Conservation (phyloP, 2,329 filamentous ascomycete species). For the Colletotrichum eleusines region DNA sequence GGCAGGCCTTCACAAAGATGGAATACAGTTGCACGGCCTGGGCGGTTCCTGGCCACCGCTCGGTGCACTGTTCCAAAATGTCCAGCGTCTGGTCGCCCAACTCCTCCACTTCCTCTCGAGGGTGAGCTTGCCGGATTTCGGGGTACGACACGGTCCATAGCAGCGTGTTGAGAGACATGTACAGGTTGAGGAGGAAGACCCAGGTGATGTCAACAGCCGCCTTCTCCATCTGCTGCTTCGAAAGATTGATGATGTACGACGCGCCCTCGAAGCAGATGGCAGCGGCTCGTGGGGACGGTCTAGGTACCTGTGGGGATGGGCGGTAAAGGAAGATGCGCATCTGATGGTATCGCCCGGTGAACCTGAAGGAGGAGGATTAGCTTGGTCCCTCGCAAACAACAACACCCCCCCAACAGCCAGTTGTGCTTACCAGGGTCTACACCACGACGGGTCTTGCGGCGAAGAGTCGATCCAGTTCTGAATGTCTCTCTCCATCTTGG, state of each 20-base stretch:
- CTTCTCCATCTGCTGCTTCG: constrained; percentile 82
- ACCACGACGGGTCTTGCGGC: constrained; percentile 78
- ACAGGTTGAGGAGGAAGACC: constrained; percentile 90
- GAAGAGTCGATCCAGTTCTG: constrained; percentile 82
- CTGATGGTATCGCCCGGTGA: constrained; percentile 79
- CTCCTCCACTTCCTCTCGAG: constrained; percentile 79
- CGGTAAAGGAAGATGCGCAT: constrained; percentile 91
- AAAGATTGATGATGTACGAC: constrained; percentile 83
- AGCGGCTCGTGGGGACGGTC: constrained; percentile 84
- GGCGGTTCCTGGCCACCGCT: constrained; percentile 91
- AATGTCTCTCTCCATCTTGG: constrained; percentile 81
- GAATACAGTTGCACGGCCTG: constrained; percentile 87
- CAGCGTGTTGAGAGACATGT: constrained; percentile 91
- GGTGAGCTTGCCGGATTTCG: constrained; percentile 80
- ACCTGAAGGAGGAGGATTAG: constrained; percentile 58
- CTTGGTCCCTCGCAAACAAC: not conserved
- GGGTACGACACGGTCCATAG: constrained; percentile 93
- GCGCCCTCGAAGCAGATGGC: constrained; percentile 86
- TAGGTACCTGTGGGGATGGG: constrained; percentile 91
- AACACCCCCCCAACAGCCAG: not conserved
- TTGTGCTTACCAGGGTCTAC: constrained; percentile 79
- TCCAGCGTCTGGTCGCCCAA: constrained; percentile 82
- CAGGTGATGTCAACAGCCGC: constrained; percentile 88
- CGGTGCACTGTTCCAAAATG: constrained; percentile 82
- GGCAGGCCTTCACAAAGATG: constrained; percentile 86